phyloP scores from a whole-genome alignment of 257 asterid species.

The Lycium ferocissimum region DNA sequence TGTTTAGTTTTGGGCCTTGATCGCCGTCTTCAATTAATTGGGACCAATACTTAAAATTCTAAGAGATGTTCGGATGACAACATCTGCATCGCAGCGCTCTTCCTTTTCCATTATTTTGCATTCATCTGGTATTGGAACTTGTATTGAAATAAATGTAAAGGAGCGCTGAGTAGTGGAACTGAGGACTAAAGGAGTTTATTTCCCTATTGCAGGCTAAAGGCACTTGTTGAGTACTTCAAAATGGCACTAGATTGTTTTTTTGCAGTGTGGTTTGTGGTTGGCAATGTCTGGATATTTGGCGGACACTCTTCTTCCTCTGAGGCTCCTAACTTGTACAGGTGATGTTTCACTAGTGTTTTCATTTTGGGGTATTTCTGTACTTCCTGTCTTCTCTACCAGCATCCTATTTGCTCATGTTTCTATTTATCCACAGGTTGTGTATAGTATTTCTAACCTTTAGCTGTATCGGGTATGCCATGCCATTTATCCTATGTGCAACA shows the following conservation, averaged over 20 bases:
- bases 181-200: slow-evolving; percentile 36
- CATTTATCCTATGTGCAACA: slow-evolving; percentile 88
- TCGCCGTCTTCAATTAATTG: neutral
- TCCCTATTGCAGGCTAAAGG: slow-evolving; percentile 67
- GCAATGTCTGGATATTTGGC: slow-evolving; percentile 95
- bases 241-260: slow-evolving; percentile 96
- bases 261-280: slow-evolving; percentile 98
- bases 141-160: slow-evolving; percentile 15
- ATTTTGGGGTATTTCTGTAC: neutral
- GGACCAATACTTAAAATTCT: neutral
- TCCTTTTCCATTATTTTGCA: neutral
- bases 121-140: neutral
- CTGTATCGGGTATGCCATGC: slow-evolving; percentile 98
- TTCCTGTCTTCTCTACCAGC: neutral
- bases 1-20: neutral
- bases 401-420: neutral
- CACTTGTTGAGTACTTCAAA: slow-evolving; percentile 76
- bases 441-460: slow-evolving; percentile 89
- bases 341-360: slow-evolving; percentile 25
- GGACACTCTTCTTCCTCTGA: slow-evolving; percentile 83
- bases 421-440: slow-evolving; percentile 68
- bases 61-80: slow-evolving; percentile 12
- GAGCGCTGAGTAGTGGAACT: neutral
- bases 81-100: neutral
- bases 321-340: slow-evolving; percentile 96